These are phyloP conservation scores for Nymphaea colorata DNA, from an alignment of 164 flowering plant genomes.

Conservation along the genomic window DNA sequence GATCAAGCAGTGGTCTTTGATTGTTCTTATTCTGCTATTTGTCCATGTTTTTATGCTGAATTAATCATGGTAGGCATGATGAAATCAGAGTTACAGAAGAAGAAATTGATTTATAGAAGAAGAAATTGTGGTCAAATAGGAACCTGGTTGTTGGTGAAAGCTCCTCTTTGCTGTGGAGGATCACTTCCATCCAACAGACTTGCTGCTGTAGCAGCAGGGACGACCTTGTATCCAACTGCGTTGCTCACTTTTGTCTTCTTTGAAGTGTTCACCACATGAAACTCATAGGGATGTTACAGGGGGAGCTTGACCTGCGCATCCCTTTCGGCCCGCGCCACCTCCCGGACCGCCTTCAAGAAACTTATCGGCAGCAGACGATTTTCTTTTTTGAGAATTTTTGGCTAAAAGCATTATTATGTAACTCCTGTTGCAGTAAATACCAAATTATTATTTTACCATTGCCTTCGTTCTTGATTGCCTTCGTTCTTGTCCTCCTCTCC, in stretches of 20 bases:
- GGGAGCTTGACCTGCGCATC: slow-evolving; percentile 80
- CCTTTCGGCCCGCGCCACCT: slow-evolving; percentile 66
- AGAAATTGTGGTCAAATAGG: not conserved
- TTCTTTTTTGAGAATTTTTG: no score
- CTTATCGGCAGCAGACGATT: slow-evolving; percentile 63
- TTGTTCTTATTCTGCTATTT: no score
- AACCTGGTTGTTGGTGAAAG: slow-evolving; percentile 76
- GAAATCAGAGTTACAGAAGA: no score
- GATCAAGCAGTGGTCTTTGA: no score
- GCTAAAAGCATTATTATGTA: no score
- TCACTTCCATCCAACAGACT: slow-evolving; percentile 65
- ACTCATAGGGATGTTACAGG: slow-evolving; percentile 74
- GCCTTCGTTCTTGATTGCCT: no score
- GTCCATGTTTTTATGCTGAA: no score
- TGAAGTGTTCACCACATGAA: slow-evolving; percentile 64
- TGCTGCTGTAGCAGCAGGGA: slow-evolving; percentile 78
- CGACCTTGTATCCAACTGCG: slow-evolving; percentile 83
- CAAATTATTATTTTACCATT: no score
- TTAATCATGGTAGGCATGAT: no score
- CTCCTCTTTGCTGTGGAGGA: slow-evolving; percentile 68
- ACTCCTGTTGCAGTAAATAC: no score
- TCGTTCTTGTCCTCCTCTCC: no score
- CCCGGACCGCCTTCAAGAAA: slow-evolving; percentile 47
- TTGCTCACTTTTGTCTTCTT: slow-evolving; percentile 63
- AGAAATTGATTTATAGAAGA: no score